phyloP scores from a whole-genome alignment of 2,329 filamentous ascomycete species.

The Ophidiomyces ophidiicola region DNA sequence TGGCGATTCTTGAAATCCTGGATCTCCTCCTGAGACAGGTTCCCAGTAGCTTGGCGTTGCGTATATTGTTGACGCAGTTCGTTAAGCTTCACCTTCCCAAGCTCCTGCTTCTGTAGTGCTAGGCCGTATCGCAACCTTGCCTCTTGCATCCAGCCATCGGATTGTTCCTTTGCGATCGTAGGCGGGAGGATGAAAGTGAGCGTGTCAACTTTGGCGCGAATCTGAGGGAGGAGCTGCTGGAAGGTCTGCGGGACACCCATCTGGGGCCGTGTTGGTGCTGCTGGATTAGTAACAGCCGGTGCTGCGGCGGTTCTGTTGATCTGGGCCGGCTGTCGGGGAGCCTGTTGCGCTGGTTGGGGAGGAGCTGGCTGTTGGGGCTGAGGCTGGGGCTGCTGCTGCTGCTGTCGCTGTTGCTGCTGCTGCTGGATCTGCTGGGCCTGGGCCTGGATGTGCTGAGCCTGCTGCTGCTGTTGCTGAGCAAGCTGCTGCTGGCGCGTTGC shows the following conservation, averaged over 20 bases:
- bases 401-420: slow-evolving; percentile 22
- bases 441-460: slow-evolving; percentile 21
- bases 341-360: slow-evolving; percentile 19
- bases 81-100: slow-evolving; percentile 32
- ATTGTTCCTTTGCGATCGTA: slow-evolving; percentile 33
- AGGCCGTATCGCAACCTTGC: slow-evolving; percentile 38
- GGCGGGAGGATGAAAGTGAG: slow-evolving; percentile 36
- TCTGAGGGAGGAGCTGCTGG: slow-evolving; percentile 33
- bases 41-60: slow-evolving; percentile 30
- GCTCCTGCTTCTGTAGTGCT: slow-evolving; percentile 38
- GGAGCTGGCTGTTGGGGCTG: slow-evolving; percentile 21
- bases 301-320: slow-evolving; percentile 6
- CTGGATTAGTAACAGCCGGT: slow-evolving; percentile 1
- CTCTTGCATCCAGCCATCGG: slow-evolving; percentile 36
- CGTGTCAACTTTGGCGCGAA: slow-evolving; percentile 36
- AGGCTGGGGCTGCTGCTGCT: slow-evolving; percentile 15
- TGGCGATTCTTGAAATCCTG: slow-evolving; percentile 34
- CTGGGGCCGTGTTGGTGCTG: slow-evolving; percentile 18
- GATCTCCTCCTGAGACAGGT: slow-evolving; percentile 32
- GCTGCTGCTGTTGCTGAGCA: slow-evolving; percentile 23
- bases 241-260: slow-evolving; percentile 31
- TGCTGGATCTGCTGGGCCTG: slow-evolving; percentile 16
- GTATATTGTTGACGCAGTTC: slow-evolving; percentile 31
- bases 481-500: slow-evolving; percentile 21
- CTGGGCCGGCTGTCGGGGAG: slow-evolving; percentile 14